These are phyloP conservation scores for Ulvella scutata DNA, from an alignment of 139 green algal species.

Conservation along the genomic window DNA sequence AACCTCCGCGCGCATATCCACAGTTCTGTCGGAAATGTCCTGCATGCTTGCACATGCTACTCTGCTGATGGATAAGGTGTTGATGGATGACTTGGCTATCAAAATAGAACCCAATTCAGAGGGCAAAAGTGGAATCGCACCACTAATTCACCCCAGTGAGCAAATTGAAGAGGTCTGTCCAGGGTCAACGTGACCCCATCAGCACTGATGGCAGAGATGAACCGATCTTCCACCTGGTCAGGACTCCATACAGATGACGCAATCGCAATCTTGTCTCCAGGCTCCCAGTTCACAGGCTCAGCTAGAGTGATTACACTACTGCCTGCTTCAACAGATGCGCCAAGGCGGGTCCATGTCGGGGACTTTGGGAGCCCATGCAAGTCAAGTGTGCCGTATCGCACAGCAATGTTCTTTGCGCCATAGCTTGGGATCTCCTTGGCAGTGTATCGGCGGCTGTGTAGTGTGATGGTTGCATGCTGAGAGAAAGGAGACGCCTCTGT, in stretches of 20 bases:
- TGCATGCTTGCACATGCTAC: too few relatives aligned
- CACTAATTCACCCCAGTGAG: conserved; percentile 28
- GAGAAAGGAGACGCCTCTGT: conserved; percentile 5
- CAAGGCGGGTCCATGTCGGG: conserved; percentile 42
- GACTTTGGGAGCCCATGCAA: conserved; percentile 34
- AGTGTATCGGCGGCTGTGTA: conserved; percentile 28
- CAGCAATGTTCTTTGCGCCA: conserved; percentile 39
- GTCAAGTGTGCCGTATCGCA: conserved; percentile 31
- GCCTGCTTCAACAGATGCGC: conserved; percentile 12
- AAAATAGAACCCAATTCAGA: too few relatives aligned
- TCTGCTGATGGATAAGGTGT: too few relatives aligned
- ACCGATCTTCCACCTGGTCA: conserved; percentile 23
- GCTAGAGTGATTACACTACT: conserved; percentile 15
- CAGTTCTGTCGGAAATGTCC: neutral
- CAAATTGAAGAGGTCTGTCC: conserved; percentile 15
- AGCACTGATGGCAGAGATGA: neutral
- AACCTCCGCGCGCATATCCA: neutral
- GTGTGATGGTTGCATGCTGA: conserved; percentile 31
- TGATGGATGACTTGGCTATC: neutral
- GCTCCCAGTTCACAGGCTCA: neutral
- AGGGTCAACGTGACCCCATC: conserved; percentile 14
- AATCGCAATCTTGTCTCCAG: conserved; percentile 31
- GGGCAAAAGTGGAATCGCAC: neutral
- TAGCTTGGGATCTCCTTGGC: conserved; percentile 38
- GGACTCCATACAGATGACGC: conserved; percentile 24